Conservation (phyloP, 2,329 filamentous ascomycete genomes). For the Fusarium sublunatum region DNA sequence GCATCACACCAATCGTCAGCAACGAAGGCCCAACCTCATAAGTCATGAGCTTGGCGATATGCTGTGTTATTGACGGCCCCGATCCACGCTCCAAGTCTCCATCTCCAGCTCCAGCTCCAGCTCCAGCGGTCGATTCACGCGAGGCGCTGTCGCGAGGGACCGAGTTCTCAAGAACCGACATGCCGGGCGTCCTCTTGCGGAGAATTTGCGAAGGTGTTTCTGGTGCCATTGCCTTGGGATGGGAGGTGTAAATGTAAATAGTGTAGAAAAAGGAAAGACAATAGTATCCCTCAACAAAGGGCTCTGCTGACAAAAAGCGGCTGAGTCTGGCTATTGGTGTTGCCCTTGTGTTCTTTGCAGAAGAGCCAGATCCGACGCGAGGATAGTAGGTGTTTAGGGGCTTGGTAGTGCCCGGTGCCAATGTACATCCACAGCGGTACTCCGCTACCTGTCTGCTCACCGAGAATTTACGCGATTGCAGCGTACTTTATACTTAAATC, state of each 20-base stretch:
- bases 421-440: slow-evolving; percentile 22
- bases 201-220: slow-evolving; percentile 35
- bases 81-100: slow-evolving; percentile 33
- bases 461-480: not conserved
- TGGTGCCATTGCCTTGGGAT: slow-evolving; percentile 18
- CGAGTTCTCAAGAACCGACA: slow-evolving; percentile 31
- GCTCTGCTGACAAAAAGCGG: slow-evolving; percentile 33
- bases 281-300: slow-evolving; percentile 25
- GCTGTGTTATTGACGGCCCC: slow-evolving; percentile 33
- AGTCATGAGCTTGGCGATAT: slow-evolving; percentile 39
- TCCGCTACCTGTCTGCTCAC: slow-evolving; percentile 12
- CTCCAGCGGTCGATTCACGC: slow-evolving; percentile 8
- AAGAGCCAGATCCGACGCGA: slow-evolving; percentile 23
- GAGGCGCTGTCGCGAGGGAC: slow-evolving; percentile 20
- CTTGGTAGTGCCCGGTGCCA: slow-evolving; percentile 6
- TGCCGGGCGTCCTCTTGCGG: slow-evolving; percentile 40
- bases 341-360: slow-evolving; percentile 34
- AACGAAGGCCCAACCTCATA: slow-evolving; percentile 47
- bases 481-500: slow-evolving; percentile 18
- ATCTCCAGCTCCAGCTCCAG: slow-evolving; percentile 3
- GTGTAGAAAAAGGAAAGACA: slow-evolving; percentile 8
- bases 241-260: slow-evolving; percentile 23
- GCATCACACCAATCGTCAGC: slow-evolving; percentile 74
- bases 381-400: not conserved
- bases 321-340: slow-evolving; percentile 27